Percentiles rank a stretch among this genome's conserved stretches.
phyloP scores from a whole-genome alignment of 1,284 basidiomycete species.

The Peniophora sp. region DNA sequence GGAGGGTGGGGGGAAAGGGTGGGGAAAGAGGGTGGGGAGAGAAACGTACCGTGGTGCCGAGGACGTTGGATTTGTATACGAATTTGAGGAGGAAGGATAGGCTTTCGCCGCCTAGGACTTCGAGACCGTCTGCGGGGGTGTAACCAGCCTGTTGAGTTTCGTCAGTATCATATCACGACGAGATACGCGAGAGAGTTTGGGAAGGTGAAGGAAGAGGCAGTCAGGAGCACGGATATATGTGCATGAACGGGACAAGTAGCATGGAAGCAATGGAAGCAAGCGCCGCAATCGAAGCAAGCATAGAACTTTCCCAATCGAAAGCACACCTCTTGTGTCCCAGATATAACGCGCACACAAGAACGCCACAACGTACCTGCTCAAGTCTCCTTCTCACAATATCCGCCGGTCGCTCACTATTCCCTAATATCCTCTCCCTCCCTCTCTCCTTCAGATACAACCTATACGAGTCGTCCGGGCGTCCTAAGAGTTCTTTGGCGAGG shows the following conservation, averaged over 20 bases:
- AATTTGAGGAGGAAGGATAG: slow-evolving; percentile 86
- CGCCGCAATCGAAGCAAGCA: no score
- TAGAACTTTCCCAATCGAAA: no score
- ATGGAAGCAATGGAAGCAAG: no score
- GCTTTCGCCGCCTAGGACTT: slow-evolving; percentile 77
- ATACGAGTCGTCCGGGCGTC: slow-evolving; percentile 40
- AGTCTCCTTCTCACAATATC: slow-evolving; percentile 80
- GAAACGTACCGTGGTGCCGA: slow-evolving; percentile 56
- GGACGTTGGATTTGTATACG: slow-evolving; percentile 69
- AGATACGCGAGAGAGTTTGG: no score
- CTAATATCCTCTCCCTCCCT: slow-evolving; percentile 79
- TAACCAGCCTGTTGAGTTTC: slow-evolving; percentile 72
- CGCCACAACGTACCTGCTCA: slow-evolving; percentile 31
- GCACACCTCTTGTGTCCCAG: no score
- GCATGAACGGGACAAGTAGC: no score
- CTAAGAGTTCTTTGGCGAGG: no score
- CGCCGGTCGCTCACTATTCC: slow-evolving; percentile 78
- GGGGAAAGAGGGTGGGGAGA: background rate
- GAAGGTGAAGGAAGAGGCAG: no score
- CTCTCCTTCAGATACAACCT: slow-evolving; percentile 79
- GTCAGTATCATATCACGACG: no score
- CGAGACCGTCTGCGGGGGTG: slow-evolving; percentile 74
- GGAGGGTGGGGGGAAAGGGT: no score
- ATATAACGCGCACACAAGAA: no score
- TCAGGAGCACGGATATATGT: no score